phyloP scores from a whole-genome alignment of 768 basidiomycete genomes.

The Ramaria rubella region DNA sequence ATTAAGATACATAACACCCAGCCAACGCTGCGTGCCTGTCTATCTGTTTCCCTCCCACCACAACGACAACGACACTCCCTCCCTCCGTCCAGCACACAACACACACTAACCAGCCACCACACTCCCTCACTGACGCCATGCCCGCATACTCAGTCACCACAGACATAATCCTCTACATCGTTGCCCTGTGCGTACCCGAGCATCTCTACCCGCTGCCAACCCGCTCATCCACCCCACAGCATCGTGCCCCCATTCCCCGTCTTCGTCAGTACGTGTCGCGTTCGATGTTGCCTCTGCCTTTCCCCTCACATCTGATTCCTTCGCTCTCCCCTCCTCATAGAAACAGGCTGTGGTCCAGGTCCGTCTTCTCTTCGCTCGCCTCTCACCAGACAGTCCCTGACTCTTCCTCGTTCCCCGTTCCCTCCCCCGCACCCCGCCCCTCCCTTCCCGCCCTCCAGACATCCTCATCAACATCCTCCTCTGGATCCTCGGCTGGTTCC shows the following conservation, averaged over 20 bases:
- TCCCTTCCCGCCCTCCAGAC: constrained; percentile 19
- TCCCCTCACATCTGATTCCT: not conserved
- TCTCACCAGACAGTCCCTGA: too few species aligned
- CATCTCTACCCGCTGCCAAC: not conserved
- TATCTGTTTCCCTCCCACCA: too few species aligned
- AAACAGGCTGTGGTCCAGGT: not conserved
- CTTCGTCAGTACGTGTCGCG: constrained; percentile 28
- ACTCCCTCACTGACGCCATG: too few species aligned
- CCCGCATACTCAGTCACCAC: constrained; percentile 23
- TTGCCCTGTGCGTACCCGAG: constrained; percentile 23
- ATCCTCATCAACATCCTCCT: constrained; percentile 34
- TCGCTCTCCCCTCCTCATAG: too few species aligned
- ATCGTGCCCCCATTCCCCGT: constrained; percentile 24
- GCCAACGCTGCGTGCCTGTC: too few species aligned
- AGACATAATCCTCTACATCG: constrained; percentile 34
- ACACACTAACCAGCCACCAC: too few species aligned
- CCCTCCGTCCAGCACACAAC: too few species aligned
- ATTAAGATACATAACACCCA: too few species aligned
- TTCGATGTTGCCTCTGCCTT: not conserved
- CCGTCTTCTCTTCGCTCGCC: too few species aligned
- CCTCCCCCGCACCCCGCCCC: too few species aligned
- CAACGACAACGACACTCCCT: too few species aligned
- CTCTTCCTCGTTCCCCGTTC: too few species aligned
- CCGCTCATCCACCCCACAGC: constrained; percentile 10
- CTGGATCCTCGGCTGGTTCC: constrained; percentile 43